Base-by-base conservation (phyloP, 1,284 basidiomycete species). In the Rhodotorula sp. region DNA sequence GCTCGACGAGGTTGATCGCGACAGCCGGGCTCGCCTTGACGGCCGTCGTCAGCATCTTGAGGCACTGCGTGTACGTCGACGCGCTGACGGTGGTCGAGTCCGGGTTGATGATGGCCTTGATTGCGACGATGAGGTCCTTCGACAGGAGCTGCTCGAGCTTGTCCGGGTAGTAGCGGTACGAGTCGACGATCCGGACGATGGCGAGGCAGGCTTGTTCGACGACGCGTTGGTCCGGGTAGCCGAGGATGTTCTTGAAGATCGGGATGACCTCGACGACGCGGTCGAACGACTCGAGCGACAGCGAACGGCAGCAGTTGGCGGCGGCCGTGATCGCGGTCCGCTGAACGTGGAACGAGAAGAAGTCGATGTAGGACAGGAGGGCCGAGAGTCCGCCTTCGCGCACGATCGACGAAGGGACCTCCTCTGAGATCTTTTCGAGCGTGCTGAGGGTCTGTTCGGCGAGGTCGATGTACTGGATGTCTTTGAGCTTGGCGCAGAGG, bases 401-500 rank as follows among this genome's bases (percentile, higher is more conserved):
- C 26, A 97, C 93, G 77, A 97, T 96, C 18, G 93, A 88, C 71
- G 91, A 91, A 1, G 95, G 94, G 78, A 93, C 93, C 81, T 97
- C 95, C 80, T 94, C 92, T 2, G 93, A 95, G 58, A 97, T 94
- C 84, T 97, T 97, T 83, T 97, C 93, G 84, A 97, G 85, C 0
- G 94, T 97, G 80, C 92, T 94, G 72, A 97, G 83, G 10, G 94
- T 96, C 83, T 97, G 95, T 81, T 97, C 95, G 14, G 95, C 94
- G 62, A 97, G 85, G 81, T 97, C 94, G 78, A 97, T 97, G 81
- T 94, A 96, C 39, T 92, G 92, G 68, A 97, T 97, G 82, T 96
- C 92, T 80, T 93, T 88, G 73, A 97, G 84, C 82, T 97, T 97
- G 85, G 91, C 91, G 86, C 94, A 97, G 62, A 97, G 86, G 48